Evolutionary conservation across 192 early-diverging fungal species (phyloP).

Genomic region (Coemansia umbellata): DNA sequence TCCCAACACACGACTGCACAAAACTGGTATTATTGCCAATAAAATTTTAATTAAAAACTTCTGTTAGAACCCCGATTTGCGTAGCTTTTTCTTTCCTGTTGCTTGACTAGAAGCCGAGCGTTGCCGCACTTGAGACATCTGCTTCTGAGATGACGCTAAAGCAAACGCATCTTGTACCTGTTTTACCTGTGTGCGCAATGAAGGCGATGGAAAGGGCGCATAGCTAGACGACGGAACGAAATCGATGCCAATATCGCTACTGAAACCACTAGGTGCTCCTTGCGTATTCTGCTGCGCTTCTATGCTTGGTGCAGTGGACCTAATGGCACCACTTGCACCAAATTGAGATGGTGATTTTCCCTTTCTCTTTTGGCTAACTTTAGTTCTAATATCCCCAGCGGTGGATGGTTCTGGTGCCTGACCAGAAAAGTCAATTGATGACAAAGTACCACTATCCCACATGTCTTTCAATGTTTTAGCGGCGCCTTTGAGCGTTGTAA

Average conservation of each 20-base stretch:
- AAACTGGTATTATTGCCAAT: background rate
- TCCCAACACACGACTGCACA: too few relatives aligned
- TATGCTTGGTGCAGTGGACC: background rate
- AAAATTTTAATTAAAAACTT: background rate
- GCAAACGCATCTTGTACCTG: constrained; percentile 17
- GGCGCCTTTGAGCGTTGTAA: background rate
- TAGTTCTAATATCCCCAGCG: background rate
- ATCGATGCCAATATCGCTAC: background rate
- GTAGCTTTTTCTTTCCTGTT: constrained; percentile 31
- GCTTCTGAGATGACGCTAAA: background rate
- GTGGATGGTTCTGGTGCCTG: background rate
- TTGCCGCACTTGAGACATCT: background rate
- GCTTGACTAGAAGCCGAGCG: background rate
- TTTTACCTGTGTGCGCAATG: too few relatives aligned
- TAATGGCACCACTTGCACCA: background rate
- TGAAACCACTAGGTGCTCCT: background rate
- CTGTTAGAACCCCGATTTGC: constrained; percentile 30
- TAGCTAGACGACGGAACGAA: too few relatives aligned
- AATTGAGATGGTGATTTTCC: background rate
- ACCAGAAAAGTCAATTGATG: background rate
- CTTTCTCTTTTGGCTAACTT: background rate
- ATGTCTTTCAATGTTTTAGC: background rate
- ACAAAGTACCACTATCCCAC: background rate
- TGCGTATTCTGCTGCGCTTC: background rate
- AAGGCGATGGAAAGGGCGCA: too few relatives aligned